Evolutionary conservation across 352 stramenopile genomes (phyloP), one percentile per base, ranked within the genome.

Genomic region (Blastocystis hominis): DNA sequence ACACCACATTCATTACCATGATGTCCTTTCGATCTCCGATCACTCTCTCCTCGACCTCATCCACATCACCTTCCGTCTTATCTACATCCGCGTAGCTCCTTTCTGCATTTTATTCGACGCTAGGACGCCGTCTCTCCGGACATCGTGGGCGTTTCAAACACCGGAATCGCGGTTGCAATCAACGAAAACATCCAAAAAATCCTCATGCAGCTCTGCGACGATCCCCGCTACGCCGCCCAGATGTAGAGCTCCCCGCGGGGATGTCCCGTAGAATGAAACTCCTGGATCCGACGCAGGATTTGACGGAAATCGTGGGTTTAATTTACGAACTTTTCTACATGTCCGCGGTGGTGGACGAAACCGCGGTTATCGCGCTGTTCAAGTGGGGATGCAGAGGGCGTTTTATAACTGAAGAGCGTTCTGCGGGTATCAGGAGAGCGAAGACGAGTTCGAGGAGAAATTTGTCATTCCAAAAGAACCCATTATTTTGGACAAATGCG

Each of bases 311-410:
- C 4, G 36, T 69, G 24, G 72, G 72, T 30, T 46, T 84, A 13
- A 20, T 84, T 2, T 84, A 84, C n/a, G 72, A 84, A 44, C 38
- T 84, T n/a, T 61, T 84, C 24, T 84, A 30, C 34, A 42, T 24
- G 36, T 9, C 72, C 24, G n/a, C 15, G 13, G 17, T 47, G 13
- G 72, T 24, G 13, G 24, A 46, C 4, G 34, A 59, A 17, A 36
- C 44, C 38, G 17, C 72, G 4, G 13, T 84, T 20, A 24, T 42
- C 38, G 3, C 13, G 3, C 47, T 66, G 10, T 54, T 84, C 30
- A n/a, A 44, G 72, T 84, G 44, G 0, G 10, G 7, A 24, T 30
- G 24, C 24, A n/a, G 5, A 42, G 9, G 20, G 0, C 47, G 1
- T 5, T 20, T 54, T 40, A 54, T 3, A 10, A 50, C 20, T 55